A percentile compares a stretch with the other conserved stretches of the same genome.
phyloP scores from a whole-genome alignment of 2,329 filamentous ascomycete species.

The Blumeriella jaapii region DNA sequence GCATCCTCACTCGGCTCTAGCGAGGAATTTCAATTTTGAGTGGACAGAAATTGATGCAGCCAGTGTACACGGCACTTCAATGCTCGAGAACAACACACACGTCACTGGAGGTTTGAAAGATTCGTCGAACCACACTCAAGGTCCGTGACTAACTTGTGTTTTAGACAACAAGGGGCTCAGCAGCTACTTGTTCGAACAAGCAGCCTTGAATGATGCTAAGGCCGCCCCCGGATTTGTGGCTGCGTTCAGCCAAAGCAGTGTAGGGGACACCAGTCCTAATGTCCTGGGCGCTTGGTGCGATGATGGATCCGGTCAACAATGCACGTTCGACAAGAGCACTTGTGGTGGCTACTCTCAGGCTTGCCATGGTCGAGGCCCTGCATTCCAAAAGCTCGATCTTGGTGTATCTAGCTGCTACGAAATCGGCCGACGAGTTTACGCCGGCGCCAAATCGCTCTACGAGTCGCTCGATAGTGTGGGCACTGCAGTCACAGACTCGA shows the following conservation, averaged over 20 bases:
- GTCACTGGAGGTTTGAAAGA: constrained; percentile 49
- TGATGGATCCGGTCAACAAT: constrained; percentile 62
- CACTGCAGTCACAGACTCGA: constrained; percentile 44
- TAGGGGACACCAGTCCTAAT: constrained; percentile 85
- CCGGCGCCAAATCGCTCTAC: constrained; percentile 47
- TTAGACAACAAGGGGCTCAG: constrained; percentile 83
- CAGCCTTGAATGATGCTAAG: constrained; percentile 39
- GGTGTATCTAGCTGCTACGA: constrained; percentile 66
- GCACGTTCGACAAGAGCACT: constrained; percentile 70
- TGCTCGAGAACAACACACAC: constrained; percentile 84
- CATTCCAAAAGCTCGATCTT: constrained; percentile 54
- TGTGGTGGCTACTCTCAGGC: constrained; percentile 56
- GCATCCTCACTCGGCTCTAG: too few relatives aligned
- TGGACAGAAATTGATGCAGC: constrained; percentile 1
- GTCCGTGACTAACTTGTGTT: constrained; percentile 27
- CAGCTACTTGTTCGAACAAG: constrained; percentile 70
- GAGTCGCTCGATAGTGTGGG: constrained; percentile 21
- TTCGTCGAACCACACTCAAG: too few relatives aligned
- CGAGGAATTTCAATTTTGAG: too few relatives aligned
- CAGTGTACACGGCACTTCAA: constrained; percentile 77
- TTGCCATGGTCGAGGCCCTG: constrained; percentile 60
- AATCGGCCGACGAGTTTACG: constrained; percentile 59
- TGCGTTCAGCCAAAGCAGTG: constrained; percentile 83
- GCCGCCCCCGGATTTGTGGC: constrained; percentile 68
- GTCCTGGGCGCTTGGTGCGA: constrained; percentile 80